Base-by-base conservation (phyloP, 2,329 filamentous ascomycete species). In the Triangularia verruculosa region DNA sequence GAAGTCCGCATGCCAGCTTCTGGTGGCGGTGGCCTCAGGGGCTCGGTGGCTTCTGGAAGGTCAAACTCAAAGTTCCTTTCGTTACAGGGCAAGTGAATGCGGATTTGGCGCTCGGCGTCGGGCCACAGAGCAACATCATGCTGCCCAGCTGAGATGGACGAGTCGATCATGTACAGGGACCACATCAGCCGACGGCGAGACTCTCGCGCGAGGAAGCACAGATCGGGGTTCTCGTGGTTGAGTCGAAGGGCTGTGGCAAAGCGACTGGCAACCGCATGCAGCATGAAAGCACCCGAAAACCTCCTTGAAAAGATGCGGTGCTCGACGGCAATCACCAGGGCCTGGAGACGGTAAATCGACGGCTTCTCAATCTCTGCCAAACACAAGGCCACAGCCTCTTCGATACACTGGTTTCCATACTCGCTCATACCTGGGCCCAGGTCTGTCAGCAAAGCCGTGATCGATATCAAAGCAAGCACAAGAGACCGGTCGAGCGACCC, bases 51-150 rank as follows among this genome's bases (percentile, higher is more conserved):
- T 68, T 86, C 83, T 4, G 83, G 81, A 1, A 86, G 78, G 70
- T 86, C 83, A 66, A 85, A 85, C 70, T 87, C 84, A 62, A 82
- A 82, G 64, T 81, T 81, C 2, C 78, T 77, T 71, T 83, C 80
- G 67, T 82, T 81, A 69, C 79, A 82, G 0, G 80, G 80, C 11
- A 82, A 75, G 64, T 81, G 78, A 54, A 82, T 75, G 61, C 78
- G 77, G 66, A 83, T 76, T 56, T 79, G 77, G 3, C 76, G 74
- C 4, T 72, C 71, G 6, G 73, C 69, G 63, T 73, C 71, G 2
- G 77, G 74, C 73, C 80, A 81, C 11, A 82, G 70, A 8, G 79
- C 79, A 47, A 81, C 80, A 62, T 82, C 80, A 11, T 75, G 70
- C 65, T 80, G 76, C 12, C 80, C 79, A 17, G 78, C 78, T 24